Evolutionary conservation across 306 rosid genomes (phyloP).

Genomic region (Vigna mungo): DNA sequence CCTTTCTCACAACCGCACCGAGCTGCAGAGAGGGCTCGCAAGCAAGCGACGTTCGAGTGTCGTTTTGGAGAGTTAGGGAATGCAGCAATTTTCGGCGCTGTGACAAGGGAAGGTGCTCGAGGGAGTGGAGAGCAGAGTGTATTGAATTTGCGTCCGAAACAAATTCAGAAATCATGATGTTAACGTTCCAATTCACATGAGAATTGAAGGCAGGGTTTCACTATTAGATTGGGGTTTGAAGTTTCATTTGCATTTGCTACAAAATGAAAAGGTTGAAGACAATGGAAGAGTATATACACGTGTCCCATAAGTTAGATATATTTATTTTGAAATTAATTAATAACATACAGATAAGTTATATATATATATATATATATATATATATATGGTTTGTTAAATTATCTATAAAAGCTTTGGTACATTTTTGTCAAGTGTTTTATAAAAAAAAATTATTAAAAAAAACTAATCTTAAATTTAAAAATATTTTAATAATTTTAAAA

Average conservation of each 20-base stretch:
- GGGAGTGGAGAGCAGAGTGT: conserved; percentile 27
- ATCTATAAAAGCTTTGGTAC: too few species aligned
- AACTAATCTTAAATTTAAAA: too few species aligned
- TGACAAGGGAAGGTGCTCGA: conserved; percentile 55
- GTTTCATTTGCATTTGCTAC: neutral
- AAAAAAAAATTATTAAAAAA: too few species aligned
- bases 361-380: too few species aligned
- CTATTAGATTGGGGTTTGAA: neutral
- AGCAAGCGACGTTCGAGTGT: neutral
- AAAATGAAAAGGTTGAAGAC: too few species aligned
- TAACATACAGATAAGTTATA: too few species aligned
- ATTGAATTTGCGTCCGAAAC: conserved; percentile 12
- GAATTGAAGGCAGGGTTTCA: neutral
- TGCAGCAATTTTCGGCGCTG: conserved; percentile 43
- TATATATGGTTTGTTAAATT: too few species aligned
- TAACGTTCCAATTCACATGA: neutral
- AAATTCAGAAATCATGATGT: conserved; percentile 36
- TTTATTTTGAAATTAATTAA: too few species aligned
- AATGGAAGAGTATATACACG: too few species aligned
- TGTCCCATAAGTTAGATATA: too few species aligned
- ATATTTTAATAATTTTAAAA: too few species aligned
- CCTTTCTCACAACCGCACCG: conserved; percentile 42
- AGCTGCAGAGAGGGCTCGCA: neutral
- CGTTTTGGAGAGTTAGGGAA: conserved; percentile 20
- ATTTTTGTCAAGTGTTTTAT: too few species aligned